These are phyloP conservation scores for Trichoderma aggressivum DNA, from an alignment of 2,329 filamentous ascomycete species.

Conservation along the genomic window DNA sequence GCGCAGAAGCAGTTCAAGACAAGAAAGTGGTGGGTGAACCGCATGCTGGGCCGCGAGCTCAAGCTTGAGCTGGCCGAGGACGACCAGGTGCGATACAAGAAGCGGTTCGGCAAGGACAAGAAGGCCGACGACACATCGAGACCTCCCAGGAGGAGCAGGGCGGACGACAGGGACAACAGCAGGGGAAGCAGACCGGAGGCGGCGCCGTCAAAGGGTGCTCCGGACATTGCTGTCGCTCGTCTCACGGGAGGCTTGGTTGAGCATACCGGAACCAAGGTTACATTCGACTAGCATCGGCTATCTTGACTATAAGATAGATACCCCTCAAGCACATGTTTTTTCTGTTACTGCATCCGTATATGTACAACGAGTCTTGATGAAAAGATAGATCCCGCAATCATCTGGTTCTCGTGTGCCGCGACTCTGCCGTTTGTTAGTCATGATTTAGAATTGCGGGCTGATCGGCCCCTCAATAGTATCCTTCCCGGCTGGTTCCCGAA, in stretches of 20 bases:
- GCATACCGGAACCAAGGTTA: slow-evolving; percentile 74
- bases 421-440: neutral
- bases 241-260: slow-evolving; percentile 78
- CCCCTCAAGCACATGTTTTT: neutral
- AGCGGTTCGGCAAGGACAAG: slow-evolving; percentile 77
- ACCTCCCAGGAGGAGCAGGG: slow-evolving; percentile 34
- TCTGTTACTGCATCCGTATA: neutral
- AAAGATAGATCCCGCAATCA: neutral
- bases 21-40: slow-evolving; percentile 81
- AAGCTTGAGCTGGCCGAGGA: slow-evolving; percentile 95
- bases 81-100: slow-evolving; percentile 83
- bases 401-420: neutral
- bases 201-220: slow-evolving; percentile 42
- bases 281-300: slow-evolving; percentile 60
- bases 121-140: slow-evolving; percentile 31
- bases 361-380: neutral
- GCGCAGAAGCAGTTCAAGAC: slow-evolving; percentile 54
- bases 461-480: slow-evolving; percentile 4
- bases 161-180: slow-evolving; percentile 24
- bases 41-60: slow-evolving; percentile 72
- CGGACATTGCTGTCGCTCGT: slow-evolving; percentile 53
- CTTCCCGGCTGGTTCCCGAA: neutral
- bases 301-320: slow-evolving; percentile 17
- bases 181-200: slow-evolving; percentile 21
- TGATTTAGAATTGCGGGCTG: neutral